These are phyloP conservation scores for Ilyonectria mors-panacis DNA, from an alignment of 2,329 filamentous ascomycete genomes.

Conservation along the genomic window DNA sequence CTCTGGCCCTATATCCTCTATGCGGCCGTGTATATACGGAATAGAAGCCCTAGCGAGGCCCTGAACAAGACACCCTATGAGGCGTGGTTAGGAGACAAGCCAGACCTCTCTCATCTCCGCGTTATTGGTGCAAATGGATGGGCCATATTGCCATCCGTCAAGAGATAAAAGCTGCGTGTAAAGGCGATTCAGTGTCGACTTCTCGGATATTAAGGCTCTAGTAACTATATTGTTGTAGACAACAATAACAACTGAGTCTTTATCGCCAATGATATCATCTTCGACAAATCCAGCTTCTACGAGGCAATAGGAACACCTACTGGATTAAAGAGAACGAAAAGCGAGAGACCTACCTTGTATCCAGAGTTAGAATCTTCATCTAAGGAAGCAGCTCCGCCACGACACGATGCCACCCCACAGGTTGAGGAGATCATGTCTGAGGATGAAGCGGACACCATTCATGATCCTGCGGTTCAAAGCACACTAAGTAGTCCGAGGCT, in stretches of 20 bases:
- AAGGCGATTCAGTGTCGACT: constrained; percentile 1
- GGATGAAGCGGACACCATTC: background rate
- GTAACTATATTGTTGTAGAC: constrained; percentile 3
- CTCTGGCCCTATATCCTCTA: constrained; percentile 1
- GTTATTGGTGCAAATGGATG: background rate
- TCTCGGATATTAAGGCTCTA: background rate
- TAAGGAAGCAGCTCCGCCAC: background rate
- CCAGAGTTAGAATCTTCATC: background rate
- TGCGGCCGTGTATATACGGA: background rate
- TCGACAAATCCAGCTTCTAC: background rate
- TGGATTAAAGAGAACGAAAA: background rate
- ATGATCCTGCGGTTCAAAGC: background rate
- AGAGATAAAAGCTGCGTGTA: background rate
- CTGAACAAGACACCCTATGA: constrained; percentile 3
- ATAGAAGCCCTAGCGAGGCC: background rate
- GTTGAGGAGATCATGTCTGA: background rate
- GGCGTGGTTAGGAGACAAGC: background rate
- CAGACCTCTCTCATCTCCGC: background rate
- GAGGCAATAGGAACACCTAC: background rate
- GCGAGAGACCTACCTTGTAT: background rate
- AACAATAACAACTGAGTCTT: background rate
- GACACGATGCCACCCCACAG: background rate
- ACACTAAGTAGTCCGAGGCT: constrained; percentile 1
- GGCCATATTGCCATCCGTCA: background rate
- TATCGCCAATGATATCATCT: background rate